Evolutionary conservation across 2,329 filamentous ascomycete species (phyloP), one percentile per base, ranked within the genome.

Genomic region (Aspergillus tamarii): DNA sequence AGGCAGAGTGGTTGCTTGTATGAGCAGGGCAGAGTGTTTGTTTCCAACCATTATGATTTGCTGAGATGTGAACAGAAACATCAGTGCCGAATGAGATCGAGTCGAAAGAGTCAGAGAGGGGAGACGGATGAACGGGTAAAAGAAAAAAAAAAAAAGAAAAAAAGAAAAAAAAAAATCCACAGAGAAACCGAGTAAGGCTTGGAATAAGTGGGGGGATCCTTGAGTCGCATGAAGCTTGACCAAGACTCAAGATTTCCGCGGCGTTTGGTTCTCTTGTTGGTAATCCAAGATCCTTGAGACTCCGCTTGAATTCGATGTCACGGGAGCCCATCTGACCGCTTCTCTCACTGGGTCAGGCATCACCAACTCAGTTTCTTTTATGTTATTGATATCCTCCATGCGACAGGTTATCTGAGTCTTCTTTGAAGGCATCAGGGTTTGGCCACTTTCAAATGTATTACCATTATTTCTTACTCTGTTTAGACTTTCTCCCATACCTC

Each of bases 171-270:
- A 34, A 28, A 30, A 45, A 32, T 9, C 39, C 39, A 41, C 39
- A 36, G 34, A 41, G 16, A 19, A 21, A 41, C 32, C 21, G 19
- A 59, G 56, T 34, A 59, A 23, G 41, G 28, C 61, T 28, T 53
- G 56, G 50, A 21, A 50, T 21, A 60, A 59, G 67, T 69, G 67
- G 68, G 64, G 65, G 64, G 14, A 66, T 69, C 67, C 67, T 61
- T 70, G 65, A 65, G 62, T 64, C 57, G 62, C 53, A 53, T 39
- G 68, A 70, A 70, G 68, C 68, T 70, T 70, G 68, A 63, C 68
- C 62, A 64, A 64, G 63, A 64, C 62, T 57, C 52, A 61, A 63
- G 62, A 46, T 54, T 57, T 34, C 59, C 54, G 60, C 41, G 39
- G 57, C 59, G 56, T 60, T 61, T 62, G 57, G 64, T 60, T 57